Base-by-base conservation (phyloP, 2,329 filamentous ascomycete genomes). In the Dactylellina drechsleri region DNA sequence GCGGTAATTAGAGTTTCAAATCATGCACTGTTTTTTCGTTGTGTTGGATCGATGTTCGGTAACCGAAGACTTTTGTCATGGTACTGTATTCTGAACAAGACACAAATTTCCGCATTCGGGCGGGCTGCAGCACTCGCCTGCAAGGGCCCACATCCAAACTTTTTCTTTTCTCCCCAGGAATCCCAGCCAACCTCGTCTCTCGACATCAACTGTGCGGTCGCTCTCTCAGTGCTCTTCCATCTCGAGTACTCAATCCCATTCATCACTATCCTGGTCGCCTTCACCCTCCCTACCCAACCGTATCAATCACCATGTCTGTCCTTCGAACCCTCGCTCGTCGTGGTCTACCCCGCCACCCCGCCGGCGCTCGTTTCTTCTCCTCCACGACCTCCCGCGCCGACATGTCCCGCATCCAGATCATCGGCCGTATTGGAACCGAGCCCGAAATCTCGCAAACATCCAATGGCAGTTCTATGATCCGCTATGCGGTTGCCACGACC, bases 401-500 rank as follows among this genome's bases (percentile, higher is more conserved):
- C 77, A 80, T 95, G 78, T 92, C 95, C 79, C 91, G 90, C 83
- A 91, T 99, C 85, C 91, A 89, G 80, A 85, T 99, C 82, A 87
- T 97, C 79, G 95, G 95, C 81, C 91, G 93, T 82, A 88, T 99
- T 60, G 92, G 87, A 76, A 87, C 89, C 79, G 86, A 88, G 62
- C 94, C 95, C 71, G 93, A 97, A 85, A 80, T 93, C 78, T 85
- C 87, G 43, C 82, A 88, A 72, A 92, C 91, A 56, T 86, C 87
- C 79, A 89, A 84, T 61, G 92, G 92, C 71, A 86, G 86, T 77
- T 91, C 96, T 77, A 80, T 96, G 71, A 81, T 98, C 80, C 88
- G 87, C 79, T 98, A 96, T 82, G 84, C 88, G 3, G 84, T 99
- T 77, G 93, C 54, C 18, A 47, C 15, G 23, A 74, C 50, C 28